phyloP scores from a whole-genome alignment of 257 asterid species.

The Knoxia roxburghii region DNA sequence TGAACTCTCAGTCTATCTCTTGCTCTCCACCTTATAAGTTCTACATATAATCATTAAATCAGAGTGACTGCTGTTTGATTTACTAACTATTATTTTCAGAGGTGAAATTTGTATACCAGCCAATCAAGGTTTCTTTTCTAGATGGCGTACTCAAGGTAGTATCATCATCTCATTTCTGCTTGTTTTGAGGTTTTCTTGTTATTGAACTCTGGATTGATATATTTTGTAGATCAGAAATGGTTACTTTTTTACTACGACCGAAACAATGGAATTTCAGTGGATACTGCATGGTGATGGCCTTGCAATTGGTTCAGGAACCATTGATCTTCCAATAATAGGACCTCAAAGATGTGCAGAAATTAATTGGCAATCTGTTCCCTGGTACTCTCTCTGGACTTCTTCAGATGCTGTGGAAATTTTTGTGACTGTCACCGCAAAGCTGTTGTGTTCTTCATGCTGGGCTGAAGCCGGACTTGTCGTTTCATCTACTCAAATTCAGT shows the following conservation, averaged over 20 bases:
- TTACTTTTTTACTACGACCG: conserved; percentile 72
- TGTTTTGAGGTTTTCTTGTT: conserved; percentile 11
- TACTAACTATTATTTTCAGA: conserved; percentile 37
- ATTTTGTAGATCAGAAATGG: conserved; percentile 65
- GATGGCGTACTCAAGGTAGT: conserved; percentile 72
- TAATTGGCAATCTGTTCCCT: conserved; percentile 70
- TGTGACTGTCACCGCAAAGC: conserved; percentile 58
- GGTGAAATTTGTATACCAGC: conserved; percentile 89
- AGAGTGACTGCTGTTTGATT: background rate
- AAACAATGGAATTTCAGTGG: conserved; percentile 73
- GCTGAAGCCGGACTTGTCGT: conserved; percentile 75
- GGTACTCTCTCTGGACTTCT: conserved; percentile 57
- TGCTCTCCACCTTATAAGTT: background rate
- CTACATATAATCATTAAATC: background rate
- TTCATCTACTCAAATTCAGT: conserved; percentile 69
- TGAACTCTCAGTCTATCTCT: background rate
- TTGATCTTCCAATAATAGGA: conserved; percentile 46
- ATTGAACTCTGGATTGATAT: conserved; percentile 4
- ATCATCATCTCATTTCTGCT: conserved; percentile 9
- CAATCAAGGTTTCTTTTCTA: conserved; percentile 64
- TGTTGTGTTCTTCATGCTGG: conserved; percentile 64
- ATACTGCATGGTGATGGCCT: conserved; percentile 62
- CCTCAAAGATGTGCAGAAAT: conserved; percentile 53
- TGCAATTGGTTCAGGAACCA: conserved; percentile 65
- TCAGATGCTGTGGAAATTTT: conserved; percentile 59